Evolutionary conservation across 306 rosid genomes (phyloP).

Genomic region (Medicago ruthenica): DNA sequence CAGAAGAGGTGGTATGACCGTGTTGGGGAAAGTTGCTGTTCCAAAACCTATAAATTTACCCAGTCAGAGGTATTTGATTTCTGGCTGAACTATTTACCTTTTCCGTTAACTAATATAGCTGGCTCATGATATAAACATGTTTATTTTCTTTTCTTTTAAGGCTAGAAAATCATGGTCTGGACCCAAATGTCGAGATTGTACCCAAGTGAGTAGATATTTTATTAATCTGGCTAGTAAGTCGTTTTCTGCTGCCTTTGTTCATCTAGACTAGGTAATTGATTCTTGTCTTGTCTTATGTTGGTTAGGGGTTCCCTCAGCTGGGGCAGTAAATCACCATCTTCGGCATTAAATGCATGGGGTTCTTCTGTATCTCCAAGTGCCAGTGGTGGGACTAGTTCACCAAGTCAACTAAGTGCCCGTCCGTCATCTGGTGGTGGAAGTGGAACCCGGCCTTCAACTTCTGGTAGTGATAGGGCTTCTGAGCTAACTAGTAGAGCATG

Average conservation of each 20-base stretch:
- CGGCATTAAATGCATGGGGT: slow-evolving; percentile 89
- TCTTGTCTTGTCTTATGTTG: slow-evolving; percentile 32
- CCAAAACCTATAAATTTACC: slow-evolving; percentile 97
- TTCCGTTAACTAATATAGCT: slow-evolving; percentile 27
- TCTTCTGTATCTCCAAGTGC: slow-evolving; percentile 81
- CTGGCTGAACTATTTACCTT: slow-evolving; percentile 24
- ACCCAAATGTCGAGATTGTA: slow-evolving; percentile 94
- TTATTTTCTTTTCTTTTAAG: too few species aligned
- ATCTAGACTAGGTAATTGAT: slow-evolving; percentile 25
- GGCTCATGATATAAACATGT: slow-evolving; percentile 46
- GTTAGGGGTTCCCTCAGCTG: slow-evolving; percentile 92
- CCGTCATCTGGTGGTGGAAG: slow-evolving; percentile 95
- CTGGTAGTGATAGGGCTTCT: slow-evolving; percentile 82
- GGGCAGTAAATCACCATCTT: slow-evolving; percentile 86
- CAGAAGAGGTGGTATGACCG: slow-evolving; percentile 91
- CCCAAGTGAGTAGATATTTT: slow-evolving; percentile 77
- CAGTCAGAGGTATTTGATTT: slow-evolving; percentile 85
- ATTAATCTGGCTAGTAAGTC: slow-evolving; percentile 10
- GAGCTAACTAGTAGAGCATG: slow-evolving; percentile 63
- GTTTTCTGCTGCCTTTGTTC: slow-evolving; percentile 26
- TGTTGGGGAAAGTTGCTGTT: slow-evolving; percentile 89
- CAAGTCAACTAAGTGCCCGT: slow-evolving; percentile 79
- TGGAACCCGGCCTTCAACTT: slow-evolving; percentile 92
- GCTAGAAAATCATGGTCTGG: slow-evolving; percentile 93
- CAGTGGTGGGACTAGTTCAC: slow-evolving; percentile 79